Conservation (phyloP, 768 basidiomycete species). For the Termitomyces sp. region DNA sequence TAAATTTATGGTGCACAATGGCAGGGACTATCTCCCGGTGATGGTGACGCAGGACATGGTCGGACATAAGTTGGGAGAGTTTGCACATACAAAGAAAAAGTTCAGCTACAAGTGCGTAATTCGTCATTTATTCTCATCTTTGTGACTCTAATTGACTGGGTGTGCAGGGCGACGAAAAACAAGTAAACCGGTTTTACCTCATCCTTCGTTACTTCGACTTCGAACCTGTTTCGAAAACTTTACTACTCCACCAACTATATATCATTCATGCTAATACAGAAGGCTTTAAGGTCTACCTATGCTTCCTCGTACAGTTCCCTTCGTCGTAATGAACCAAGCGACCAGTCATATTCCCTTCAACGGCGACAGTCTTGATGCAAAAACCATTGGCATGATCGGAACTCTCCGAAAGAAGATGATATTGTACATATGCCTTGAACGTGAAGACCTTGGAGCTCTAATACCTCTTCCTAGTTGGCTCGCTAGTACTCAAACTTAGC, state of each 20-base stretch:
- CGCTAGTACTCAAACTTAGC: too few species aligned
- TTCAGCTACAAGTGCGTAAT: slow-evolving; percentile 79
- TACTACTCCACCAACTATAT: not conserved
- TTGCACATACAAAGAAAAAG: slow-evolving; percentile 84
- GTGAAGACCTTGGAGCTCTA: too few species aligned
- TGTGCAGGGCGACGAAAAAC: slow-evolving; percentile 21
- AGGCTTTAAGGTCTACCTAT: not conserved
- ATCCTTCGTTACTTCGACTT: not conserved
- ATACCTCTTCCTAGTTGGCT: too few species aligned
- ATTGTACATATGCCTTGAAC: too few species aligned
- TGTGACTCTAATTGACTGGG: not conserved
- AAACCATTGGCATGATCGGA: too few species aligned
- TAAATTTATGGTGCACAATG: slow-evolving; percentile 92
- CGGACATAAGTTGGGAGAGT: slow-evolving; percentile 96
- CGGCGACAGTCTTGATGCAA: too few species aligned
- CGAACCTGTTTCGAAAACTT: not conserved
- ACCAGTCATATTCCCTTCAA: too few species aligned
- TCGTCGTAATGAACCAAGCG: too few species aligned
- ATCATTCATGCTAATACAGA: not conserved
- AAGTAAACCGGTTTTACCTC: slow-evolving; percentile 6
- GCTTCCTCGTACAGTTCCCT: too few species aligned
- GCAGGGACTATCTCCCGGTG: slow-evolving; percentile 85
- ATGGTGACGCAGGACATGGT: slow-evolving; percentile 96
- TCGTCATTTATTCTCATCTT: not conserved
- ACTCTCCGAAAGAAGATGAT: too few species aligned